These are phyloP conservation scores for Pulicaria dysenterica DNA, from an alignment of 129 eudicot genomes.

Conservation along the genomic window DNA sequence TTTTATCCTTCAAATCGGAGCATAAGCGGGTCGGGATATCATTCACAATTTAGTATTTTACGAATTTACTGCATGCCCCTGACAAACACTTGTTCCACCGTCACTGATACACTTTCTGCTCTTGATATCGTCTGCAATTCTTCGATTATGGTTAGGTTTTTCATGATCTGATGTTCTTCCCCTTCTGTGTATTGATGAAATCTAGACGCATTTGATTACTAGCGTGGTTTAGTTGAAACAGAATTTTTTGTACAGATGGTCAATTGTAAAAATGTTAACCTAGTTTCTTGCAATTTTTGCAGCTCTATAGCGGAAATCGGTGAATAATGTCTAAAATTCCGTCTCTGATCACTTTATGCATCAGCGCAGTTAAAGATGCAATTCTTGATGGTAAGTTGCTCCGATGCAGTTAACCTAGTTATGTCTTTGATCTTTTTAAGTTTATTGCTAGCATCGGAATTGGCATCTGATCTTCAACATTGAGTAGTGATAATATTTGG, in stretches of 20 bases:
- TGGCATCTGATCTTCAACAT: neutral
- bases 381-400: conserved; percentile 48
- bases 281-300: neutral
- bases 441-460: no score
- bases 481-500: conserved; percentile 5
- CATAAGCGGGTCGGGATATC: no score
- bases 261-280: neutral
- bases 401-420: neutral
- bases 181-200: no score
- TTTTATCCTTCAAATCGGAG: no score
- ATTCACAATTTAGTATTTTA: no score
- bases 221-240: neutral
- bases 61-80: no score
- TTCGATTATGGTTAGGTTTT: neutral
- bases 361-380: conserved; percentile 44
- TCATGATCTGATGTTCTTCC: neutral
- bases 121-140: neutral
- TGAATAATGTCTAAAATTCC: conserved; percentile 50
- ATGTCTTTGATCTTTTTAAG: no score
- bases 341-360: conserved; percentile 49
- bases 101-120: no score
- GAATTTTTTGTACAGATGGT: neutral
- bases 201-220: neutral
- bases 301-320: conserved; percentile 6
- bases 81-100: no score